Evolutionary conservation across 768 basidiomycete species (phyloP).

Genomic region (Russula earlei): DNA sequence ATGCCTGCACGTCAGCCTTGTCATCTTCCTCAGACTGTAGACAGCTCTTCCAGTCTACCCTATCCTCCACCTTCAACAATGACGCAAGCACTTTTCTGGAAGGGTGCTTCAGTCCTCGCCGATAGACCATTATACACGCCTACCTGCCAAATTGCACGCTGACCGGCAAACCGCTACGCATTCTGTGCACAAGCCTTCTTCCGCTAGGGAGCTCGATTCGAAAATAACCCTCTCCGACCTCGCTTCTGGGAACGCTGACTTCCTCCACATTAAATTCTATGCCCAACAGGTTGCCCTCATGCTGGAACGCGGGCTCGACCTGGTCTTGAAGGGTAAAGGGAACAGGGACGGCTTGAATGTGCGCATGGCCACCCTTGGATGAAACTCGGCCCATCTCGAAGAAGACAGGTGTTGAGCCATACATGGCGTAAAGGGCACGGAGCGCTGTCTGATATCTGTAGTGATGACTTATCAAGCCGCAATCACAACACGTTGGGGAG

Average conservation of each 20-base stretch:
- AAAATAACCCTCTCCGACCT: conserved; percentile 71
- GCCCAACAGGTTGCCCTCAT: conserved; percentile 56
- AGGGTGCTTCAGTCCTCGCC: conserved; percentile 1
- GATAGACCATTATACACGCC: conserved; percentile 21
- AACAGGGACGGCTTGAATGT: conserved; percentile 79
- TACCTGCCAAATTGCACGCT: conserved; percentile 92
- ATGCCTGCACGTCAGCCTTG: conserved; percentile 67
- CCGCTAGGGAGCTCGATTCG: conserved; percentile 85
- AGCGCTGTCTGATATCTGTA: conserved; percentile 73
- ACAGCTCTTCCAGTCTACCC: conserved; percentile 91
- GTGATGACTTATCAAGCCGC: not conserved
- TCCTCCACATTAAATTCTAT: conserved; percentile 70
- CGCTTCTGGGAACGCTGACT: conserved; percentile 48
- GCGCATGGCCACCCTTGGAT: conserved; percentile 88
- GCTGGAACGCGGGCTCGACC: conserved; percentile 61
- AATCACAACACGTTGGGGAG: not conserved
- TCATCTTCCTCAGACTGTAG: conserved; percentile 78
- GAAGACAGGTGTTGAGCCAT: conserved; percentile 57
- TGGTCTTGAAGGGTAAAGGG: conserved; percentile 51
- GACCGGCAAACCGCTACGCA: conserved; percentile 71
- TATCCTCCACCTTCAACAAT: conserved; percentile 64
- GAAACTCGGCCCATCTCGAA: conserved; percentile 84
- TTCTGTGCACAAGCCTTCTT: conserved; percentile 73
- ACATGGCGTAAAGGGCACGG: conserved; percentile 57
- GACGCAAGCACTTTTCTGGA: conserved; percentile 71